Base-by-base conservation (phyloP, 2,329 filamentous ascomycete genomes). In the Elsinoe fawcettii region DNA sequence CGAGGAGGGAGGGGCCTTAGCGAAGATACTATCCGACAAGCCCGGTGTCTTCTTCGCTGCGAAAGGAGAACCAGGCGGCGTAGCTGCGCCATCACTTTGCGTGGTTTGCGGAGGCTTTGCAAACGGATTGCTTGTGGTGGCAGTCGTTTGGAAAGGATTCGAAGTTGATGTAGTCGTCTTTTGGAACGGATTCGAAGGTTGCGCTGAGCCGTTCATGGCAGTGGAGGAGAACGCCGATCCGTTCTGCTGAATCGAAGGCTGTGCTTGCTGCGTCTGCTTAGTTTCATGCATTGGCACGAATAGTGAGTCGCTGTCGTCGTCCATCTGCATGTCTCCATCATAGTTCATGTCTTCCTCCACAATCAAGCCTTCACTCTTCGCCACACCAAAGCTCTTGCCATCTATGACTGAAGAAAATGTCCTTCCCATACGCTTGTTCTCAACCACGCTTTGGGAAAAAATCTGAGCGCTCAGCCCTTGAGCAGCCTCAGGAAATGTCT, bases 341-440 rank as follows among this genome's bases (percentile, higher is more conserved):
- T 61, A 55, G 68, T 65, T 46, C 63, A 59, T 37, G 27, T 75
- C 64, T 14, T 70, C 66, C 7, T 70, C 69, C n/a, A 77, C 73
- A 41, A 83, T 69, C 70, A 81, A 73, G 7, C 76, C 77, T 44
- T 74, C 67, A 14, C 66, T 69, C 41, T 71, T 73, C 16, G 82
- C 80, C 63, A 79, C 73, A 44, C 70, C 70, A 46, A 83, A 75
- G 44, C 70, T 76, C 66, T 82, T 70, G 12, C 81, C 81, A 63
- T 79, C 75, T 55, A 84, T 78, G 25, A 85, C 69, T 7, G 81
- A 78, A 20, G 77, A 75, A n/a, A 82, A 67, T 1, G 73, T 77
- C 62, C 82, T 75, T 20, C 76, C 75, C 57, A 75, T 72, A 37
- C 82, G 76, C 67, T 86, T 86, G 23, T 70, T 69, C 65, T 85